Base-by-base conservation (phyloP, 345 rosid species). In the Linum tenue region DNA sequence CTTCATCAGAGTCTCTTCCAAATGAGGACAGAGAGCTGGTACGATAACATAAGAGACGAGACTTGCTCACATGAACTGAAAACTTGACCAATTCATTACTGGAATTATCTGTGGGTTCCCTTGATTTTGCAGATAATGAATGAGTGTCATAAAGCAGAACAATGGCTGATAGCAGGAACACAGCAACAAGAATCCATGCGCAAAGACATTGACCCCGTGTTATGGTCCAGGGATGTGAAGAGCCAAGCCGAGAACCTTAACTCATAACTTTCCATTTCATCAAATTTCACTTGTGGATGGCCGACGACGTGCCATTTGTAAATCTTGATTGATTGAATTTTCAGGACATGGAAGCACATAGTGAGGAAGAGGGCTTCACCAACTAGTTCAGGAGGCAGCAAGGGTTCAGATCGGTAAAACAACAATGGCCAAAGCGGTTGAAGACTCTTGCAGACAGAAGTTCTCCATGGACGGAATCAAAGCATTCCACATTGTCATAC, bases 81-180 rank as follows among this genome's bases (percentile, higher is more conserved):
- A 1, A 31, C 35, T 10, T 63, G 9, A 8, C 39, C 43, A 7
- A 36, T 58, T 15, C 42, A 35, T 58, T 42, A 62, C 12, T 4
- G 41, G 39, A 31, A 59, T 17, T 22, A 5, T 7, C 12, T 11
- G 59, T 65, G 8, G 36, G 68, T 50, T 22, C 57, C 67, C 57
- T 55, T 37, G 37, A 67, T 56, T 41, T 74, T 66, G 64, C 82
- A 86, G 92, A 73, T 89, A 67, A 76, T 60, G 2, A 74, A 82
- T n/a, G 92, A 86, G 64, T 89, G 96, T 72, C 62, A 75, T 62
- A 84, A 83, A 78, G 88, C 76, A 1, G 90, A 84, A 85, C 73
- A 71, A 63, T 89, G 96, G 96, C 76, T 89, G 41, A 79, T 76
- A 35, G 88, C 83, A 73, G 83, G 77, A 81, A 73, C 69, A 60